Evolutionary conservation across 2,329 filamentous ascomycete species (phyloP), one percentile per base, ranked within the genome.

Genomic region (Blastomyces gilchristii): DNA sequence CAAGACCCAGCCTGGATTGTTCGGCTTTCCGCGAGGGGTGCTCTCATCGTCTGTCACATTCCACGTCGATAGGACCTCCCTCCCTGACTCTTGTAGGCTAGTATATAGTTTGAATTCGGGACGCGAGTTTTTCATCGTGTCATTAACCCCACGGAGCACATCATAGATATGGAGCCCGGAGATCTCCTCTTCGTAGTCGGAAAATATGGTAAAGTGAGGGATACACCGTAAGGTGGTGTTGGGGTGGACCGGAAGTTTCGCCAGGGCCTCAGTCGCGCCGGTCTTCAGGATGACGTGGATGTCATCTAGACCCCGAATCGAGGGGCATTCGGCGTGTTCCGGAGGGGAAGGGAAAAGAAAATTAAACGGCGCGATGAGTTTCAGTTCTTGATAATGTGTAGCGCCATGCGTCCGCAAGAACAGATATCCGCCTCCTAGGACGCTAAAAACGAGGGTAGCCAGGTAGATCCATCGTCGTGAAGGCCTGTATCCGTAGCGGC

Each of bases 271-370:
- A 8, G 82, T 83, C 18, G 83, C 82, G 61, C 83, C 84, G 0
- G 84, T 86, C 66, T 82, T 81, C 65, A 86, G 75, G 11, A 85
- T 74, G 18, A 86, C 78, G 64, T 85, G 80, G 57, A 85, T 72
- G 68, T 85, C 77, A 3, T 82, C 75, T 28, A 80, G 8, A 12
- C 54, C 54, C 5, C 37, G 54, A 28, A 58, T 25, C n/a, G 31
- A 58, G 54, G 54, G 54, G 22, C 54, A 58, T 11, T 7, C 14
- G 12, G 37, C 14, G 12, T 39, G n/a, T 37, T 58, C 37, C 22
- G 37, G 54, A 9, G 22, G 37, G 34, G 54, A 22, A 58, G 34
- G 12, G 47, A 5, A 18, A n/a, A 12, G 53, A n/a, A n/a, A 8
- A 56, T 22, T 3, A 7, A 56, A 39, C 1, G 53, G 16, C 53